Evolutionary conservation across 805 yeast species (phyloP), one percentile per base, ranked within the genome.

Genomic region (Candida nanaspora): DNA sequence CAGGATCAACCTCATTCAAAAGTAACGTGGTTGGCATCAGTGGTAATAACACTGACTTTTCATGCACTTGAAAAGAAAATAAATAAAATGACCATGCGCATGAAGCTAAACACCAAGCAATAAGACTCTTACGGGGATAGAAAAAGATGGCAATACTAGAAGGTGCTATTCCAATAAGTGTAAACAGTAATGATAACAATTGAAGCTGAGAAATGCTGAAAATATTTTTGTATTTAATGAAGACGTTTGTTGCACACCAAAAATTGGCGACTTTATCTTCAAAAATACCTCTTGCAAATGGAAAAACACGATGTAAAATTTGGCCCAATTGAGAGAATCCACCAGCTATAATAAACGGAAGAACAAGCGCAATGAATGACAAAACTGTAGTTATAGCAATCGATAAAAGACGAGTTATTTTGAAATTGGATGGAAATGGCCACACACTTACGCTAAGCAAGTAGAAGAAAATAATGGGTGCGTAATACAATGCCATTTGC

Each of bases 251-350:
- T n/a, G 95, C 82, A 61, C 98, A 89, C 99, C 99, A 93, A 53
- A 93, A 83, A 56, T 89, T 93, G 31, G 96, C 96, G 14, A 93
- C 98, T 58, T 93, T 93, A 57, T 93, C 98, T 59, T 93, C 98
- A 71, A 94, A 93, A 7, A 93, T 70, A 0, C 98, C 98, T 56
- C 98, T 74, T 35, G 80, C 76, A 49, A 93, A 91, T 1, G 99
- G 98, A 59, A 93, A 93, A 25, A 91, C 81, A 46, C 98, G 73
- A 33, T 61, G 44, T 2, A 79, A 35, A 3, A 80, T 71, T 56
- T 85, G 94, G 22, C 61, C 47, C 1, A 82, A 56, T 49, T 79
- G 82, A 4, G 55, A 42, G 2, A 73, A 44, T 13, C 70, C 69
- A 6, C 76, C 75, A 43, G 58, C 53, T 2, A 75, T 31, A 15